Base-by-base conservation (phyloP, 371 early-diverging fungal species). In the Apophysomyces variabilis region DNA sequence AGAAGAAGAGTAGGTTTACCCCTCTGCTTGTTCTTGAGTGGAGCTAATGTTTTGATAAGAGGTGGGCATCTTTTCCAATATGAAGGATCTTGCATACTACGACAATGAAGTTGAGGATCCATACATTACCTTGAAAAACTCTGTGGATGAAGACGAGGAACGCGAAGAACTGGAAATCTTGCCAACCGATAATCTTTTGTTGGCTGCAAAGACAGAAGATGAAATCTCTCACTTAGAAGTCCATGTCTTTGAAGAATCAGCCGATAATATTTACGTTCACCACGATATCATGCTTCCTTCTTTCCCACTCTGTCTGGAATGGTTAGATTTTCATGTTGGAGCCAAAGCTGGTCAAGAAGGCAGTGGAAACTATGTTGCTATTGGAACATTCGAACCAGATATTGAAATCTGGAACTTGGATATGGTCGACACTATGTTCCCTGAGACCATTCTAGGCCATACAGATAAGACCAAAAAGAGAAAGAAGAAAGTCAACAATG, bases 351-450 rank as follows among this genome's bases (percentile, higher is more conserved):
- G 82, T 57, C 65, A 73, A 4, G 76, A 75, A 21, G 79, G 77
- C 6, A 77, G 70, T 44, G 93, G 93, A 45, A 95, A 93, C 80
- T 97, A 90, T 74, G 91, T 93, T 13, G 98, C 98, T 2, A 87
- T 98, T 45, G 98, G 96, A 45, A 96, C 97, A 7, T 96, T 97
- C 79, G 95, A 96, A 62, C 96, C 98, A 5, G 91, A 92, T 72
- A 95, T 99, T 63, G 98, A 99, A 75, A 95, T 98, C 62, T 99
- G 99, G 99, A 92, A 98, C 77, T 75, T 97, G 65, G 97, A 99
- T 70, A 83, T 87, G 1, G 72, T 96, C 38, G 99, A 99, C 71
- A 83, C 89, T 38, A 88, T 93, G 85, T 93, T 92, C 73, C 99
- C 99, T 6, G 90, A 93, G 60, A 86, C 92, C 21, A 91, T 98